Base-by-base conservation (phyloP, 1,284 basidiomycete genomes). In the Puccinia polysora region DNA sequence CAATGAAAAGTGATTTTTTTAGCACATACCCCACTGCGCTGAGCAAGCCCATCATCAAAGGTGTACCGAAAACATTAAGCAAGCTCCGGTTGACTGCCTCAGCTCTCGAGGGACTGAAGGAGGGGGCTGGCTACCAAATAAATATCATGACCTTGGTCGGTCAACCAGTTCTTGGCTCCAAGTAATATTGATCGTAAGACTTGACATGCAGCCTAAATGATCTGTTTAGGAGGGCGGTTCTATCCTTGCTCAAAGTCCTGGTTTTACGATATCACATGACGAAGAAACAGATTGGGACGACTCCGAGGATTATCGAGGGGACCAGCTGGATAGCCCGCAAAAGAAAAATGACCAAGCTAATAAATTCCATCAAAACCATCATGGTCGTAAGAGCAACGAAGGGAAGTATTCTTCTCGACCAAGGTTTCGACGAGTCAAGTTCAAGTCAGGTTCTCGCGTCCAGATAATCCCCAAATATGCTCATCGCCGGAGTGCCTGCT, bases 161-260 rank as follows among this genome's bases (percentile, higher is more conserved):
- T 60, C 8, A 30, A 60, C 10, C 23, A 2, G 2, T 25, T 60
- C 45, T 12, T n/a, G n/a, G 40, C 40, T 45, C 40, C 40, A 45
- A 45, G n/a, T 45, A 45, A 45, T 45, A 45, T 10, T 10, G n/a
- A 45, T 45, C n/a, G 40, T n/a, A 10, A 10, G n/a, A 10, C n/a
- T 45, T n/a, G n/a, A 45, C 40, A 10, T 45, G 10, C 40, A n/a
- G n/a, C n/a, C n/a, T n/a, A n/a, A n/a, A n/a, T n/a, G n/a, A n/a
- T n/a, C n/a, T n/a, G n/a, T n/a, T n/a, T 28, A 64, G 62, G 47
- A 64, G 36, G 62, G 62, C 32, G 62, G 62, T 14, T 5, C 62
- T n/a, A 64, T 64, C 20, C 34, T 64, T n/a, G 62, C 62, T 10
- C 62, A 64, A 64, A 64, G 62, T 50, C 62, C 62, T 20, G 5